Evolutionary conservation across 2,329 filamentous ascomycete species (phyloP).

Genomic region (Alternaria viburni): DNA sequence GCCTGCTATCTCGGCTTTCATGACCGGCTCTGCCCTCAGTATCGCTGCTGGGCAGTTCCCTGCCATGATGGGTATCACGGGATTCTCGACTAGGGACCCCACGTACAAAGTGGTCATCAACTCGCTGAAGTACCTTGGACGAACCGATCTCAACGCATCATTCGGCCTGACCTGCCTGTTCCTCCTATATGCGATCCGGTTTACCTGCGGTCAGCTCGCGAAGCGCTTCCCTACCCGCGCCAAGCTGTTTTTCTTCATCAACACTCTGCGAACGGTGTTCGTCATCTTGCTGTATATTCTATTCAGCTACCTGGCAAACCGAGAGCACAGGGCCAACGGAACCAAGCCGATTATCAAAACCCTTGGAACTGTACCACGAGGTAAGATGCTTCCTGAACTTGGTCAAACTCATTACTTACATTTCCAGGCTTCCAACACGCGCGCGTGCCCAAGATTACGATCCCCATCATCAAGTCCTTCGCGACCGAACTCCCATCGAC

Average conservation of each 20-base stretch:
- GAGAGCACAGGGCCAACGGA: conserved; percentile 50
- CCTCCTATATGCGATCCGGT: conserved; percentile 75
- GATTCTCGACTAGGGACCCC: conserved; percentile 74
- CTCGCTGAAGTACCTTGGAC: conserved; percentile 71
- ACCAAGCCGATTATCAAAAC: conserved; percentile 72
- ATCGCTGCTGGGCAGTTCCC: conserved; percentile 87
- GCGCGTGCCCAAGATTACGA: conserved; percentile 72
- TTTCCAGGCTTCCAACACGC: conserved; percentile 72
- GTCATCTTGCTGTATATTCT: conserved; percentile 91
- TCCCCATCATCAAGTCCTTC: conserved; percentile 71
- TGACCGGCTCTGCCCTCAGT: conserved; percentile 94
- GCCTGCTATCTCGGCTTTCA: conserved; percentile 91
- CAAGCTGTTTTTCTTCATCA: conserved; percentile 86
- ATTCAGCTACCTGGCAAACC: conserved; percentile 86
- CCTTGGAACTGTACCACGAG: conserved; percentile 78
- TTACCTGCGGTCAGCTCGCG: conserved; percentile 66
- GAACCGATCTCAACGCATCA: conserved; percentile 74
- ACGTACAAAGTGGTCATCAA: conserved; percentile 89
- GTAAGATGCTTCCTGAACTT: conserved; percentile 42
- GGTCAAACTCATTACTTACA: conserved; percentile 2
- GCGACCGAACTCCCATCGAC: conserved; percentile 77
- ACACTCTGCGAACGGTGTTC: conserved; percentile 87
- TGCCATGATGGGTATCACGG: conserved; percentile 77
- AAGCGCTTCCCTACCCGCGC: conserved; percentile 71
- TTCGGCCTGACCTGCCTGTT: conserved; percentile 83